These are phyloP conservation scores for Tylopilus cervinicoccineus DNA, from an alignment of 768 basidiomycete species.

Conservation along the genomic window DNA sequence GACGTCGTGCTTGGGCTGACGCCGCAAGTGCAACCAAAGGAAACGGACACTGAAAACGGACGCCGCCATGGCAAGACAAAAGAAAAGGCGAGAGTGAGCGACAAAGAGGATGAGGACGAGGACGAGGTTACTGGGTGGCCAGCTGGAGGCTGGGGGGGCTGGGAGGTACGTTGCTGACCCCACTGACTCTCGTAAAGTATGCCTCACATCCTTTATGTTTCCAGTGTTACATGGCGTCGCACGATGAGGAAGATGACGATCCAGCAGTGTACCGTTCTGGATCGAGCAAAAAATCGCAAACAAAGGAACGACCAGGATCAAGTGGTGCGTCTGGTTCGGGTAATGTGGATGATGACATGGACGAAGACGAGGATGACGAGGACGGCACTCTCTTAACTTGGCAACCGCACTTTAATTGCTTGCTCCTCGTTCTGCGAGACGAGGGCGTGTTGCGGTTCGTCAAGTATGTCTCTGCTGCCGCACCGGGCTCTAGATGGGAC, in stretches of 20 bases:
- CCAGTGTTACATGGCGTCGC: conserved; percentile 92
- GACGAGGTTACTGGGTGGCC: conserved; percentile 53
- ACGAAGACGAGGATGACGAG: conserved; percentile 44
- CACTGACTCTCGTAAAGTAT: not conserved
- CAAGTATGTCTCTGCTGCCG: conserved; percentile 89
- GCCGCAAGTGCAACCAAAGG: conserved; percentile 43
- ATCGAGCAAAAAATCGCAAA: conserved; percentile 36
- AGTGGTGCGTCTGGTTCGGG: conserved; percentile 14
- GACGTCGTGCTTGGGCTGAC: conserved; percentile 88
- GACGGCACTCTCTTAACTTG: conserved; percentile 80
- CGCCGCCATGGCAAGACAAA: conserved; percentile 26
- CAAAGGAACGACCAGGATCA: conserved; percentile 13
- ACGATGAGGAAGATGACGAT: conserved; percentile 94
- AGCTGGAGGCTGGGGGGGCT: conserved; percentile 82
- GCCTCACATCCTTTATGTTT: not conserved
- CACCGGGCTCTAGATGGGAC: conserved; percentile 91
- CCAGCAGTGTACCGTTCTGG: conserved; percentile 86
- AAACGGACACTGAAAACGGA: conserved; percentile 10
- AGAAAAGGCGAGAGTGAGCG: conserved; percentile 17
- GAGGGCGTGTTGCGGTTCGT: conserved; percentile 93
- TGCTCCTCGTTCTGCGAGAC: conserved; percentile 87
- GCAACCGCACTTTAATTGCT: conserved; percentile 84
- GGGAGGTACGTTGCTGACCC: conserved; percentile 62
- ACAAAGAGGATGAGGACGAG: conserved; percentile 28
- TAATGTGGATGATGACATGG: conserved; percentile 3